These are phyloP conservation scores for Ambrosiella beaveri DNA, from an alignment of 2,329 filamentous ascomycete species.

Conservation along the genomic window DNA sequence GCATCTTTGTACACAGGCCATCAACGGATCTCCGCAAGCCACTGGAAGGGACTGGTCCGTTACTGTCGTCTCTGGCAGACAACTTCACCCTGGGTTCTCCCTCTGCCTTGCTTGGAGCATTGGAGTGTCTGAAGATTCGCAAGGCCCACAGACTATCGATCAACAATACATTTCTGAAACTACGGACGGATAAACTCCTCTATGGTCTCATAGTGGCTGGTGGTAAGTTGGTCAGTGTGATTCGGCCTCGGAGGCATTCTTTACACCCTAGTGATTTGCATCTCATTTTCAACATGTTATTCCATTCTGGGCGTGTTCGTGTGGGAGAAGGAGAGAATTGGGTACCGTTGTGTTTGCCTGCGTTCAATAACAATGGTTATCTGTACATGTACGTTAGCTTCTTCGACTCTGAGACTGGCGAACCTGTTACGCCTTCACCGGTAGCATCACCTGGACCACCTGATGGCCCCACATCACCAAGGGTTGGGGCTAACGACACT, in stretches of 20 bases:
- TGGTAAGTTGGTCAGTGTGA: constrained; percentile 82
- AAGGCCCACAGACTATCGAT: constrained; percentile 76
- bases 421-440: constrained; percentile 1
- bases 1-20: constrained; percentile 74
- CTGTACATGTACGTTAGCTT: constrained; percentile 99
- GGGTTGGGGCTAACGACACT: not conserved
- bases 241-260: constrained; percentile 84
- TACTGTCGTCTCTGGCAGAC: constrained; percentile 83
- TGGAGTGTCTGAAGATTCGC: constrained; percentile 84
- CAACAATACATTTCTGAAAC: constrained; percentile 71
- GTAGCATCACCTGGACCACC: not conserved
- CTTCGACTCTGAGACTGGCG: constrained; percentile 41
- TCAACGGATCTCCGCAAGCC: constrained; percentile 88
- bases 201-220: constrained; percentile 91
- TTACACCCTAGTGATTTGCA: constrained; percentile 90
- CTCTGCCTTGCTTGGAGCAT: constrained; percentile 68
- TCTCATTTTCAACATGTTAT: constrained; percentile 98
- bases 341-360: constrained; percentile 89
- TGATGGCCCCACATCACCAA: not conserved
- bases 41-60: constrained; percentile 74
- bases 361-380: constrained; percentile 93
- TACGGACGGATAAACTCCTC: constrained; percentile 58
- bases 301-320: constrained; percentile 83
- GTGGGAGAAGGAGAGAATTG: constrained; percentile 86
- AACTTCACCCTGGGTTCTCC: constrained; percentile 88